Base-by-base conservation (phyloP, 495 filamentous ascomycete genomes). In the Aspergillus nidulans region DNA sequence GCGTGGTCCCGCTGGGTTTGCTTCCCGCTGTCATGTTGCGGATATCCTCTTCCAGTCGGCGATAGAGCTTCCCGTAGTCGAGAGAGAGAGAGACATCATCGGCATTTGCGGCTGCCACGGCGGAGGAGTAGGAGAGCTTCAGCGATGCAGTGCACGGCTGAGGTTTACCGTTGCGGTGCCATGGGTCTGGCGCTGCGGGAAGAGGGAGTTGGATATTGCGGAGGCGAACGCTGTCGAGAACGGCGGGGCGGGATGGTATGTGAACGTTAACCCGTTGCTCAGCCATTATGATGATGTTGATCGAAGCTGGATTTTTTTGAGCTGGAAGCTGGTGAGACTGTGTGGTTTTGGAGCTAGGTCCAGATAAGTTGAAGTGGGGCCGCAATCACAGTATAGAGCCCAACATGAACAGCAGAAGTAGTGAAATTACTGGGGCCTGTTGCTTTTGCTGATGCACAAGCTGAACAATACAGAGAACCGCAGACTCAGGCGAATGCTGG, bases 31-130 rank as follows among this genome's bases (percentile, higher is more conserved):
- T 63, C 52, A 72, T 60, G 44, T 67, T 55, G 48, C 62, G 64
- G 32, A 76, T 61, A 21, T 72, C 72, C 18, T 61, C 58, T 30
- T 76, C 74, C 9, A 76, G 53, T n/a, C 71, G 73, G 9, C 74
- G 73, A 57, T 72, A 78, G 1, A 78, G 69, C 58, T 77, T 77
- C 34, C 75, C 73, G 60, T 78, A 78, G 58, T 78, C 74, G 7
- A 78, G 55, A 1, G 74, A 72, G 6, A 76, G 66, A 4, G 72
- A 74, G 50, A 78, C 74, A 56, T 77, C 70, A 42, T 78, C 75
- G 21, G 69, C 66, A 15, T 63, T 65, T 0, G 74, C 75, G 13
- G 72, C 68, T 1, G 69, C 70, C 32, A 74, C 64, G 25, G 74
- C 70, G 30, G 71, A 74, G 12, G 73, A 74, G 57, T 77, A 76